Percentiles rank a stretch among this genome's conserved stretches.
Evolutionary conservation across 371 early-diverging fungal genomes (phyloP).

Genomic region (Mucor indicus): DNA sequence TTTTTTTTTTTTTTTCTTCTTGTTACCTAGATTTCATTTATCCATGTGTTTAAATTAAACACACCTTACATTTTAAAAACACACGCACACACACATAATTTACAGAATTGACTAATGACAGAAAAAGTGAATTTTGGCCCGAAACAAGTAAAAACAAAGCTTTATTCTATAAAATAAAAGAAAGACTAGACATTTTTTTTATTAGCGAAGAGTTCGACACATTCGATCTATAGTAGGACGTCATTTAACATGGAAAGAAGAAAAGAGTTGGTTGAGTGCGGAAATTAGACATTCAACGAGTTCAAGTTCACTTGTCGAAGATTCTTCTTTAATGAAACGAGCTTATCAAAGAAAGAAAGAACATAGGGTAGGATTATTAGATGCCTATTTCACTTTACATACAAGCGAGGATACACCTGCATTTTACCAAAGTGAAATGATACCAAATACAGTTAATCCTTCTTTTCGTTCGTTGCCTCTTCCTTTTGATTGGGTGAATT

Average conservation of each 20-base stretch:
- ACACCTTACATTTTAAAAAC: background rate
- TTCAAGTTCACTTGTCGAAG: conserved; percentile 27
- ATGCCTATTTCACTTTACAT: conserved; percentile 31
- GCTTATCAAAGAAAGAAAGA: conserved; percentile 33
- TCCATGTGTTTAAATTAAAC: background rate
- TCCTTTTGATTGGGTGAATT: conserved; percentile 24
- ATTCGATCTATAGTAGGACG: conserved; percentile 36
- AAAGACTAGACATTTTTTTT: no score
- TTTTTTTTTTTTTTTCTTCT: no score
- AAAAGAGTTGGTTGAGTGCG: no score
- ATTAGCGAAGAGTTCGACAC: conserved; percentile 43
- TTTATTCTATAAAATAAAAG: no score
- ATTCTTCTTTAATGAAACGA: conserved; percentile 37
- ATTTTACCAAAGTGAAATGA: conserved; percentile 42
- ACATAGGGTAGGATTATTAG: conserved; percentile 36
- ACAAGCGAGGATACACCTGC: background rate
- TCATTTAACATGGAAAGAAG: conserved; percentile 31
- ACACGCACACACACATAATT: no score
- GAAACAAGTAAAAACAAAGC: no score
- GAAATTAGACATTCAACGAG: background rate
- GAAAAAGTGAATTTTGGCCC: no score
- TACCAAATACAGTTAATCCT: conserved; percentile 43
- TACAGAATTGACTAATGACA: no score
- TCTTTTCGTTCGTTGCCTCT: conserved; percentile 30
- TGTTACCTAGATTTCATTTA: no score